A percentile compares a stretch with the other conserved stretches of the same genome.
phyloP scores from a whole-genome alignment of 768 basidiomycete species.

The Boletus patriciae region DNA sequence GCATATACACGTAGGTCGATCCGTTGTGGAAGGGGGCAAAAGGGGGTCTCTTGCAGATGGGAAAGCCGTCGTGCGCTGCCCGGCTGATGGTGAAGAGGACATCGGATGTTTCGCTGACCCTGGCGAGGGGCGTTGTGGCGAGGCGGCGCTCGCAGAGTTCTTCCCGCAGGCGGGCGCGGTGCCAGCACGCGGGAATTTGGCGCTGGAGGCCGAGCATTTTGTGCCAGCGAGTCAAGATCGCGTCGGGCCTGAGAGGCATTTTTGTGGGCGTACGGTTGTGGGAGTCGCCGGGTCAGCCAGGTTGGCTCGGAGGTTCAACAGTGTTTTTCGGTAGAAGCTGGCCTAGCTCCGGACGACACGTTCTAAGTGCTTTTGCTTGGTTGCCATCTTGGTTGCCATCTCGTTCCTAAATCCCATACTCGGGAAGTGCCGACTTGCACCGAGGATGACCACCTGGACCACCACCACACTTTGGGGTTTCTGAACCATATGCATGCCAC shows the following conservation, averaged over 20 bases:
- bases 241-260: conserved; percentile 6
- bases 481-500: not conserved
- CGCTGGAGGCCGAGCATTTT: conserved; percentile 10
- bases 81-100: conserved; percentile 11
- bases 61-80: conserved; percentile 1
- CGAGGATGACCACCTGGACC: too few relatives aligned
- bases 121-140: conserved; percentile 5
- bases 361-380: not conserved
- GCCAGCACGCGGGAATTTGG: conserved; percentile 6
- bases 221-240: conserved; percentile 8
- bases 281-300: not conserved
- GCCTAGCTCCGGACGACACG: too few relatives aligned
- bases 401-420: too few relatives aligned
- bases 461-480: too few relatives aligned
- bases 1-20: conserved; percentile 7
- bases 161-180: conserved; percentile 5
- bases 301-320: not conserved
- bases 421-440: too few relatives aligned
- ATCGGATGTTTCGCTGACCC: conserved; percentile 9
- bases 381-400: too few relatives aligned
- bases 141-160: conserved; percentile 6
- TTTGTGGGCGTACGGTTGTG: not conserved
- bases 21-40: conserved; percentile 5
- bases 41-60: conserved; percentile 4
- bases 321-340: not conserved